Evolutionary conservation across 2,329 filamentous ascomycete genomes (phyloP), one percentile per base, ranked within the genome.

Genomic region (Venturia nashicola): DNA sequence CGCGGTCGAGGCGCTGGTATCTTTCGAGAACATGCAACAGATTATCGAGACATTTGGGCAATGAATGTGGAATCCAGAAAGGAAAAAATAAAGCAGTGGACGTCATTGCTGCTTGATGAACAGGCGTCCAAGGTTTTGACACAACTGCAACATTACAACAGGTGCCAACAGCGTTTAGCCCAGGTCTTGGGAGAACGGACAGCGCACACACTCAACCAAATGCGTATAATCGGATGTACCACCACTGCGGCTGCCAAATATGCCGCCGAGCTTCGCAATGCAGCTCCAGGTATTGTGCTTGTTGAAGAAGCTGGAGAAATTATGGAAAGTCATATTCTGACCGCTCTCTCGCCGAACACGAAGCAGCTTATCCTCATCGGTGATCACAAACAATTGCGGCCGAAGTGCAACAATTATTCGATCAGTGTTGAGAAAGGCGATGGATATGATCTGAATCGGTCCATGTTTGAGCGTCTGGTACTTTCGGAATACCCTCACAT

Each of bases 221-320:
- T 83, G 68, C 76, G 80, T 1, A 78, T 91, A 14, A 85, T 91
- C 54, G 86, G 80, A 0, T 89, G 86, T 67, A 91, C 88, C 0
- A 91, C 88, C 0, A 91, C 85, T 0, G 86, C 77, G 0, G 87
- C 87, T 0, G 86, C 88, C 0, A 90, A 79, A 72, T 81, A 87
- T 61, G 73, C 78, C 0, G 72, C 79, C 0, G 75, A 82, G 1
- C 78, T 91, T 9, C 78, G 78, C 5, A 75, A 78, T 0, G 82
- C 81, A 0, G 71, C 74, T 0, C 85, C 86, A 0, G 83, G 84
- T 0, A 76, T 89, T 2, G 72, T 90, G 0, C 70, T 91, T 0
- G 82, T 89, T 0, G 88, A 91, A 70, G 88, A 91, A 71, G 88
- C 87, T 0, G 88, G 86, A 1, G 87, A 91, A 67, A 88, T 91